These are phyloP conservation scores for Trichoderma sp. DNA, from an alignment of 2,329 filamentous ascomycete species.

Conservation along the genomic window DNA sequence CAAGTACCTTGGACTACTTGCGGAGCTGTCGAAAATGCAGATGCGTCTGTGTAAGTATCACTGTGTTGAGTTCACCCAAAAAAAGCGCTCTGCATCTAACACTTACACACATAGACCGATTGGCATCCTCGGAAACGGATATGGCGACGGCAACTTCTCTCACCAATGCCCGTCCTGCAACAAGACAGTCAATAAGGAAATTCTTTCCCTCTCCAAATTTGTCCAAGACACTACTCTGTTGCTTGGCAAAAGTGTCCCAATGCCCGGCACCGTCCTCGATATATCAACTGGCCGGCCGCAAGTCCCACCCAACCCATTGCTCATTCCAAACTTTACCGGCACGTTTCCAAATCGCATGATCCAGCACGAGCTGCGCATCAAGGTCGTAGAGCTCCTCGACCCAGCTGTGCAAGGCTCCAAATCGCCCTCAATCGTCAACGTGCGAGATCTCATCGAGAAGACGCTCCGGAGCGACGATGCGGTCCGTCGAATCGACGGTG, in stretches of 20 bases:
- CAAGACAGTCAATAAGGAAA: constrained; percentile 51
- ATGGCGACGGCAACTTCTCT: constrained; percentile 54
- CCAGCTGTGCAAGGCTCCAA: background rate
- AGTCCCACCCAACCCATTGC: constrained; percentile 23
- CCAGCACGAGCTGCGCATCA: constrained; percentile 40
- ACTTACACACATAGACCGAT: background rate
- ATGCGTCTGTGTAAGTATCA: background rate
- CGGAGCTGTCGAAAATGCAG: constrained; percentile 31
- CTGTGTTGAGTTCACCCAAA: background rate
- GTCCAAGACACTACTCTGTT: constrained; percentile 29
- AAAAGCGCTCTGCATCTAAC: background rate
- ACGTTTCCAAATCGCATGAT: constrained; percentile 60
- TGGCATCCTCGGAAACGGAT: constrained; percentile 47
- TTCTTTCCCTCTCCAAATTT: constrained; percentile 60
- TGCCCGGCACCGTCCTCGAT: constrained; percentile 66
- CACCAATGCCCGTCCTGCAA: constrained; percentile 50
- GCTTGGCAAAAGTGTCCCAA: constrained; percentile 38
- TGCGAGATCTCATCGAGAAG: constrained; percentile 50
- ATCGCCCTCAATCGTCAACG: constrained; percentile 43
- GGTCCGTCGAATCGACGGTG: constrained; percentile 41
- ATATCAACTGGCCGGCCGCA: constrained; percentile 49
- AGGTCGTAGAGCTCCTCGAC: constrained; percentile 41
- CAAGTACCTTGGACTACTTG: constrained; percentile 60
- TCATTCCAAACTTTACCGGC: constrained; percentile 29
- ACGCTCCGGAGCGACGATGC: constrained; percentile 38